Conservation (phyloP, 202 grass and related monocot genomes). For the Panicum hallii region DNA sequence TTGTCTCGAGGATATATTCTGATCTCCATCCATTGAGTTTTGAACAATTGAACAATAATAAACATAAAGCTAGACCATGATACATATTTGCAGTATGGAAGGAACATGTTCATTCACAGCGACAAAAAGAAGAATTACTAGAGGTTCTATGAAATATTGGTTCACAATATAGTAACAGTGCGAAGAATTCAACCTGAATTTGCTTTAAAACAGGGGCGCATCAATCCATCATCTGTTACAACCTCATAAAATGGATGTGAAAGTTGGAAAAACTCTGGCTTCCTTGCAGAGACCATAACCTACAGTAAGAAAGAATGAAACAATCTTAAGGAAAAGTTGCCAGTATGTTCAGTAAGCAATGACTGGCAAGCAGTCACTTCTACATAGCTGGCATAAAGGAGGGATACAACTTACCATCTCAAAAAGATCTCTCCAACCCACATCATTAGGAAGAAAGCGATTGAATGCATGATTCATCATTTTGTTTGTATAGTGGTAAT, state of each 20-base stretch:
- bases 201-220: slow-evolving; percentile 93
- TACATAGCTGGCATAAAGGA: slow-evolving; percentile 23
- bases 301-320: slow-evolving; percentile 52
- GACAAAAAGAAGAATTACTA: slow-evolving; percentile 38
- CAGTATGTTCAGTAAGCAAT: slow-evolving; percentile 21
- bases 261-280: slow-evolving; percentile 94
- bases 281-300: slow-evolving; percentile 96
- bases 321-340: slow-evolving; percentile 24
- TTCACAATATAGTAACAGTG: neutral
- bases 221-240: slow-evolving; percentile 87
- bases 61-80: slow-evolving; percentile 17
- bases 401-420: slow-evolving; percentile 79
- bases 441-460: slow-evolving; percentile 97
- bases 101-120: slow-evolving; percentile 19
- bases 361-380: neutral
- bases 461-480: slow-evolving; percentile 99
- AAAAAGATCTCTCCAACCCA: slow-evolving; percentile 95
- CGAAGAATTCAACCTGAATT: slow-evolving; percentile 66
- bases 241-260: slow-evolving; percentile 88
- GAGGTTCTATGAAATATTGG: neutral
- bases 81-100: slow-evolving; percentile 20
- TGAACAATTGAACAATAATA: neutral
- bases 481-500: slow-evolving; percentile 98
- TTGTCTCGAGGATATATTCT: neutral
- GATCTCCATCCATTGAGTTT: slow-evolving; percentile 5